These are phyloP conservation scores for Saururus chinensis DNA, from an alignment of 164 flowering plant species.

Conservation along the genomic window DNA sequence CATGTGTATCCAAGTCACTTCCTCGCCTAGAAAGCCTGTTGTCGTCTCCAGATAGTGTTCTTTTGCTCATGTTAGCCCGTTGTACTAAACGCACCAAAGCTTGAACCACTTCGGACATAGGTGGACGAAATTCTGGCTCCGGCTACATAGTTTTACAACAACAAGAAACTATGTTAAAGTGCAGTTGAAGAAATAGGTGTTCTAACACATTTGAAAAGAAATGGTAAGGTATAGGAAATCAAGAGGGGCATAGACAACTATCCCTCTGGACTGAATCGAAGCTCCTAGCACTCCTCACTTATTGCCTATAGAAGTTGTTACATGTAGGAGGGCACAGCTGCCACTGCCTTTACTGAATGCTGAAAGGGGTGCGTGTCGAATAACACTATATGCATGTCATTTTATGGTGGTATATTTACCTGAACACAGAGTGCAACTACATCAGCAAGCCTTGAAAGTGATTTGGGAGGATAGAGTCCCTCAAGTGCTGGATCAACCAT, in stretches of 20 bases:
- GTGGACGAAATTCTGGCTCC: conserved; percentile 97
- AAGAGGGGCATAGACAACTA: no score
- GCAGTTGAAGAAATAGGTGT: background rate
- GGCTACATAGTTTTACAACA: conserved; percentile 28
- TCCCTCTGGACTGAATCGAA: no score
- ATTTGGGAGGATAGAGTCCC: conserved; percentile 88
- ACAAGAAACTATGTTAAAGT: background rate
- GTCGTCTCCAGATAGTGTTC: conserved; percentile 40
- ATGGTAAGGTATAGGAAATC: no score
- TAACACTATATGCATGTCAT: no score
- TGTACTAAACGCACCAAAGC: conserved; percentile 76
- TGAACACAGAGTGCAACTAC: conserved; percentile 94
- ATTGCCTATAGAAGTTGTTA: no score
- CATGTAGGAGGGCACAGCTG: no score
- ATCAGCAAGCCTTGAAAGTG: conserved; percentile 96
- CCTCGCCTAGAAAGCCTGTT: conserved; percentile 19
- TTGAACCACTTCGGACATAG: conserved; percentile 96
- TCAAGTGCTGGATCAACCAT: conserved; percentile 93
- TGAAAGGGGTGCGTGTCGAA: background rate
- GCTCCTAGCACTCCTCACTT: no score
- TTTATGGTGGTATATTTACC: conserved; percentile 30
- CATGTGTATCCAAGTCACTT: conserved; percentile 18
- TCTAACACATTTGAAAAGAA: background rate
- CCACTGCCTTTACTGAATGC: background rate
- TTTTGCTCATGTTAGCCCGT: conserved; percentile 88